Conservation (phyloP, 2,329 filamentous ascomycete species). For the Emmonsiellopsis sp. region DNA sequence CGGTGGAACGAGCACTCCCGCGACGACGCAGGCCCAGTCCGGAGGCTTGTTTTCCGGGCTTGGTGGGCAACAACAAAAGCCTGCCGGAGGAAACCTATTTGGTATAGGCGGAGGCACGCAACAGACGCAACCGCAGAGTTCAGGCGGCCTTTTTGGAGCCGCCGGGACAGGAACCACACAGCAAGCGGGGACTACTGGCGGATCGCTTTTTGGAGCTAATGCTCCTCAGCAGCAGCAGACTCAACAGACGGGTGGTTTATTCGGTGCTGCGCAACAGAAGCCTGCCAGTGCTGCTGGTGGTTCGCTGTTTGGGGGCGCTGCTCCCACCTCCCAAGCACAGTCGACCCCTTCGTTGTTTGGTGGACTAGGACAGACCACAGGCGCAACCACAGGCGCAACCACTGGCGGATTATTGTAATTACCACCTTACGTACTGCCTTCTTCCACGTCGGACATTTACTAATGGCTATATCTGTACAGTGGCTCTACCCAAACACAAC, state of each 20-base stretch:
- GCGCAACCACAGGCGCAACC: constrained; percentile 14
- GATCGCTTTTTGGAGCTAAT: constrained; percentile 5
- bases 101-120: constrained; percentile 12
- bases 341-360: constrained; percentile 19
- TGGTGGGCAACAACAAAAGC: constrained; percentile 18
- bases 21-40: constrained; percentile 23
- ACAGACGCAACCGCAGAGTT: constrained; percentile 5
- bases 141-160: constrained; percentile 12
- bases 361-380: constrained; percentile 15
- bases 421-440: not conserved
- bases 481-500: constrained; percentile 16
- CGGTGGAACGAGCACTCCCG: constrained; percentile 7
- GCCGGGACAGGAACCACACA: constrained; percentile 6
- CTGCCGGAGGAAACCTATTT: constrained; percentile 2
- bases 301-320: constrained; percentile 16
- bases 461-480: constrained; percentile 11
- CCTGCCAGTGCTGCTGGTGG: constrained; percentile 7
- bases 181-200: not conserved
- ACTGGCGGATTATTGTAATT: constrained; percentile 28
- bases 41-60: constrained; percentile 21
- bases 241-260: constrained; percentile 18
- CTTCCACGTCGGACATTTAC: not conserved
- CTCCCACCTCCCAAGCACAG: constrained; percentile 9
- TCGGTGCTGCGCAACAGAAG: constrained; percentile 18
- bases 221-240: constrained; percentile 13